Evolutionary conservation across 345 rosid genomes (phyloP).

Genomic region (Acer campestre): DNA sequence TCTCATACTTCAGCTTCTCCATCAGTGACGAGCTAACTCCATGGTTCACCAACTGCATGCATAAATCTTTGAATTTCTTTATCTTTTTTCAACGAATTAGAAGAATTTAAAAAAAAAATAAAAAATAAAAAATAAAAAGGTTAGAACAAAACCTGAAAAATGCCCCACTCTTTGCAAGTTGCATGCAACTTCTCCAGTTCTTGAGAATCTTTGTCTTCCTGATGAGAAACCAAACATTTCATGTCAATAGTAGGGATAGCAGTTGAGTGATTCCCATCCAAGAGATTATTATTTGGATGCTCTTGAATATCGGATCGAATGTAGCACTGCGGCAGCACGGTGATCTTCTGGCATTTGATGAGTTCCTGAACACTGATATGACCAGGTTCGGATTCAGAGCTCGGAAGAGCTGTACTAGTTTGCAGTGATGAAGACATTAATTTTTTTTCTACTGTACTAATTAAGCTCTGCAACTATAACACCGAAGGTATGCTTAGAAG

Average conservation of each 20-base stretch:
- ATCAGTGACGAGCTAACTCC: conserved; percentile 26
- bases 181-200: conserved; percentile 35
- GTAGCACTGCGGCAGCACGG: conserved; percentile 27
- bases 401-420: background rate
- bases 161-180: conserved; percentile 41
- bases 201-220: conserved; percentile 6
- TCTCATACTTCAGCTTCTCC: conserved; percentile 25
- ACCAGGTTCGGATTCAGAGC: background rate
- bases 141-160: conserved; percentile 35
- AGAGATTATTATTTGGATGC: background rate
- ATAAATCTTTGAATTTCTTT: background rate
- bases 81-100: background rate
- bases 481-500: background rate
- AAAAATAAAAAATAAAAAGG: no score
- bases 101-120: background rate
- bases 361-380: conserved; percentile 30
- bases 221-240: conserved; percentile 15
- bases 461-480: background rate
- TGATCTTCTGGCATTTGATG: conserved; percentile 21
- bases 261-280: background rate
- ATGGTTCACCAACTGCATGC: conserved; percentile 39
- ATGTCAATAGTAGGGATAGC: conserved; percentile 33
- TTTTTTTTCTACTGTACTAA: background rate
- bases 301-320: conserved; percentile 8
- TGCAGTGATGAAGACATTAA: conserved; percentile 15